Evolutionary conservation across 331 rosid genomes (phyloP).

Genomic region (Cydonia oblonga): DNA sequence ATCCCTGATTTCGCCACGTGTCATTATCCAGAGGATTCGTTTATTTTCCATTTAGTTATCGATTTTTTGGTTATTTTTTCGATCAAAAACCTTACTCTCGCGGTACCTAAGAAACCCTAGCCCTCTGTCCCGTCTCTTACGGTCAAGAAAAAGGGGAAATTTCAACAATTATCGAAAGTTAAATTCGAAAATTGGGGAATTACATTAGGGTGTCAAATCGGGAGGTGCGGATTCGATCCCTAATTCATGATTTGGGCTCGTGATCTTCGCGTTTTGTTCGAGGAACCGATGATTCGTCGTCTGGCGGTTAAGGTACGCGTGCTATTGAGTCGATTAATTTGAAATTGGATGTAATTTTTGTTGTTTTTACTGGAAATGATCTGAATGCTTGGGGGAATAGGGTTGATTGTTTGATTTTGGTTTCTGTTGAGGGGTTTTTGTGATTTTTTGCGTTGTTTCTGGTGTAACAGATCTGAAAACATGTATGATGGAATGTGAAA

Average conservation of each 20-base stretch:
- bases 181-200: constrained; percentile 25
- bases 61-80: constrained; percentile 21
- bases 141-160: constrained; percentile 31
- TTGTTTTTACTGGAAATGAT: not conserved
- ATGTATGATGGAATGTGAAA: constrained; percentile 68
- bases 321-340: not conserved
- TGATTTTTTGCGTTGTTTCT: constrained; percentile 21
- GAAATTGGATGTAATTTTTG: not conserved
- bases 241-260: constrained; percentile 22
- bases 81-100: constrained; percentile 39
- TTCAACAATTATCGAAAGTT: constrained; percentile 18
- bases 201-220: constrained; percentile 49
- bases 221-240: constrained; percentile 35
- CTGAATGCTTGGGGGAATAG: constrained; percentile 27
- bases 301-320: constrained; percentile 41
- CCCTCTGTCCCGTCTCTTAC: constrained; percentile 38
- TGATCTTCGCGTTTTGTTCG: constrained; percentile 32
- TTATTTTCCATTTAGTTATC: not conserved
- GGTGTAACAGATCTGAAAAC: constrained; percentile 63
- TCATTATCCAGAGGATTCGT: not conserved
- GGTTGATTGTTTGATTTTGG: constrained; percentile 22
- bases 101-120: constrained; percentile 62
- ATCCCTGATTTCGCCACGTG: constrained; percentile 8
- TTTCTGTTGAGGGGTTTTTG: constrained; percentile 7
- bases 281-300: constrained; percentile 7